Base-by-base conservation (phyloP, 306 rosid species). In the Dalbergia cultrata region DNA sequence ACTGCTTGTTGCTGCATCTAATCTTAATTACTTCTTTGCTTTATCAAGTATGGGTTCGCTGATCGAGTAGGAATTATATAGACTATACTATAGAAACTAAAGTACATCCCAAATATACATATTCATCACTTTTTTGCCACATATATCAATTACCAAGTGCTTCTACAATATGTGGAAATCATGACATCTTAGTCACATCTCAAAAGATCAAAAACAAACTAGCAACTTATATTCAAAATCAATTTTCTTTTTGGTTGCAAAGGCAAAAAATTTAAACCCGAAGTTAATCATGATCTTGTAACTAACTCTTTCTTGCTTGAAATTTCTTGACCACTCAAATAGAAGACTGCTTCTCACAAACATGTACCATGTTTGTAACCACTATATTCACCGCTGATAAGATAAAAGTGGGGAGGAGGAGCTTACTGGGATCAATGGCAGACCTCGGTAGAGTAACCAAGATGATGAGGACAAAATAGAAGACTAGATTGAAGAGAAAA, bases 401-500 rank as follows among this genome's bases (percentile, higher is more conserved):
- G 72, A 68, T 60, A 70, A 59, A 70, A 53, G 50, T 49, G 45
- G 67, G 64, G 58, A 64, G 34, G 64, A 75, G 70, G 67, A 52
- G 54, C 93, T 88, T 85, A 94, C 98, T 88, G 34, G 97, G 95
- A 76, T 90, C 85, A 61, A 90, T 88, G 77, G 97, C 85, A 50
- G 95, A 88, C 69, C 88, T 86, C 4, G 97, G 95, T 67, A 94
- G 77, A 71, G 86, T 81, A 39, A 92, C 95, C 82, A 92, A 86
- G 86, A 94, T 81, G 74, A 86, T 43, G 16, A 94, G 92, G 37
- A 89, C 90, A 16, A 88, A 78, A 67, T 89, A 90, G 85, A 86
- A 94, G 34, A 87, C 95, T 13, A 90, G 45, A 73, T 94, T 92
- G 71, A 94, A 92, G 45, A 94, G 91, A 68, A 92, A 94, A 80